Base-by-base conservation (phyloP, 441 rosid species). In the Erodium trifolium region DNA sequence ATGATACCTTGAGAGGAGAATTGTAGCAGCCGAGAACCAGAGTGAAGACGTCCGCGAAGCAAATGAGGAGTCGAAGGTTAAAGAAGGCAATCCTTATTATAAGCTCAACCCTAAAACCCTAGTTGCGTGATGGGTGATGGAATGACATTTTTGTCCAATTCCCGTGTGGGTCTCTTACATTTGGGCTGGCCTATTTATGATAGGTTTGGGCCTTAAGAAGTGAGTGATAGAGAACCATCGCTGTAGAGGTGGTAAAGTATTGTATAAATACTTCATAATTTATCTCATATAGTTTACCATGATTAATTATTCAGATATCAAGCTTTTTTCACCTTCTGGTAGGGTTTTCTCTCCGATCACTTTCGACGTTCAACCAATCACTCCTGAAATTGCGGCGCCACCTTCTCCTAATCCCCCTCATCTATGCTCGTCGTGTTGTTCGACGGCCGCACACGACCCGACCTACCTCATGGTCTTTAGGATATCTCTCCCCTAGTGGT, bases 11-110 rank as follows among this genome's bases (percentile, higher is more conserved):
- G 55, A 49, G 55, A 49, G 55, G 55, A 13, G 6, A 49, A 2
- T 49, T 49, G 55, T 14, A 12, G 55, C 55, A 49, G 55, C 55
- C 55, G 55, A 49, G 14, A 49, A 49, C 55, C 17, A 49, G 16
- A 49, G 55, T 47, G 53, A 47, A 47, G 53, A 47, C 16, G 55
- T 49, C 55, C 13, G 45, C 55, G 55, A 49, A 49, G 55, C 55
- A 49, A 49, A 49, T 49, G 55, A 49, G 16, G 45, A 41, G 45
- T 7, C 1, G 45, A 41, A 41, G 45, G 10, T 9, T 41, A 9
- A 6, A 41, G 12, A 41, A 41, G 5, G 45, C 45, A 41, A 8
- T 41, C 45, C 55, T 49, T 49, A 13, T 13, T 11, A 13, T 13
- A 49, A 13, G 16, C 55, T 49, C 14, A 49, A 13, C 55, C 55